Base-by-base conservation (phyloP, 2,329 filamentous ascomycete species). In the Bisporella sp. region DNA sequence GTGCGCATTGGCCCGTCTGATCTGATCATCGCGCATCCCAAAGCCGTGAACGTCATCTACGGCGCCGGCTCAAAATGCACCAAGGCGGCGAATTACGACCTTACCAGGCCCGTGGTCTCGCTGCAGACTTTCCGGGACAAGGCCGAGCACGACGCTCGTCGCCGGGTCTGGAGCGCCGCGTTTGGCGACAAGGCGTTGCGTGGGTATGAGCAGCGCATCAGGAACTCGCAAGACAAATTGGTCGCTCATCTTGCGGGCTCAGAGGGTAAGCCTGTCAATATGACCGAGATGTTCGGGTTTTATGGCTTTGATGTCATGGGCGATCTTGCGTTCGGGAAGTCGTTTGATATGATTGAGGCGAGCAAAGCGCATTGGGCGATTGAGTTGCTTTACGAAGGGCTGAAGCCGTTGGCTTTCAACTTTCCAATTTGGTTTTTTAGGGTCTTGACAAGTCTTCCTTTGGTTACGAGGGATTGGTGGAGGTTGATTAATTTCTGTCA, bases 291-390 rank as follows among this genome's bases (percentile, higher is more conserved):
- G 57, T 59, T 61, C 41, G 55, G 59, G 28, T 58, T 51, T 37
- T 61, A 54, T 42, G 41, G 50, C 5, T 64, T 63, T 45, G 62
- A 64, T 46, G 53, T 62, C 5, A 62, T 62, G 54, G 59, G 59
- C n/a, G 59, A 62, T 13, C 49, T 64, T 31, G 59, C 54, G 2
- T 62, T 62, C 45, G 57, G 59, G 0, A 52, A 58, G n/a, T 54
- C 58, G 1, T 62, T 62, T 46, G 49, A 57, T 29, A 62, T 61
- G 54, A 30, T 62, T 6, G 48, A 54, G 39, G 52, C 39, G 28
- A 54, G 55, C 4, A 48, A 54, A 43, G 40, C 48, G n/a, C 53
- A 53, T 40, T 32, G 35, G 31, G 52, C 48, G 1, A 48, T 61
- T 11, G 40, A 57, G 13, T 13, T 57, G 1, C 43, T 59, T 8